Evolutionary conservation across 108 stramenopile species (phyloP).

Genomic region (Skeletonema marinoi): DNA sequence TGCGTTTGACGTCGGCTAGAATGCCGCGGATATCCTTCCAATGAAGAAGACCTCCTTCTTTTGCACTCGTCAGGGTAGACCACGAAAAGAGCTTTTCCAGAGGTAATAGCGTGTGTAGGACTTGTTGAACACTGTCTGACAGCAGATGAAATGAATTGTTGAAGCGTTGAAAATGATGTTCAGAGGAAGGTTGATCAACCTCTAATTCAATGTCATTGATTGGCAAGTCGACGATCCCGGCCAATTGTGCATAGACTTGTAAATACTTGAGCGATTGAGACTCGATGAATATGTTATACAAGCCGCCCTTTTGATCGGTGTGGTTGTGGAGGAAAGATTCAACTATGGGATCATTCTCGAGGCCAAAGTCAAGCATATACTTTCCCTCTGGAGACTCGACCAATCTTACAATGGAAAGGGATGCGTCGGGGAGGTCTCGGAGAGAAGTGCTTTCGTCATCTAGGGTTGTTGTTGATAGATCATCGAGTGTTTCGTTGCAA

Average conservation of each 20-base stretch:
- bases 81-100: slow-evolving; percentile 9
- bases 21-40: slow-evolving; percentile 12
- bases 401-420: slow-evolving; percentile 1
- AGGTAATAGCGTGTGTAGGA: slow-evolving; percentile 3
- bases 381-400: not conserved
- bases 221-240: not conserved
- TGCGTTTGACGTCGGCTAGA: not conserved
- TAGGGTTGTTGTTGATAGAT: not conserved
- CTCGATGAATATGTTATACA: not conserved
- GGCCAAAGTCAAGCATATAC: slow-evolving; percentile 14
- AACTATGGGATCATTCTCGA: not conserved
- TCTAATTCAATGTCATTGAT: not conserved
- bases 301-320: not conserved
- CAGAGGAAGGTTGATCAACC: not conserved
- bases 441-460: not conserved
- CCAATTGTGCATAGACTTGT: not conserved
- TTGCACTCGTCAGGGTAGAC: not conserved
- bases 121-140: not conserved
- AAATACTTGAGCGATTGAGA: not conserved
- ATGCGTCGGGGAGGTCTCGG: not conserved
- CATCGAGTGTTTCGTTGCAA: not conserved
- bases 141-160: not conserved
- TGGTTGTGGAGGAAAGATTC: not conserved
- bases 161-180: not conserved
- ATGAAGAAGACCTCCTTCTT: not conserved